These are phyloP conservation scores for Balamuthia mandrillaris DNA, from an alignment of 208 protist genomes.

Conservation along the genomic window DNA sequence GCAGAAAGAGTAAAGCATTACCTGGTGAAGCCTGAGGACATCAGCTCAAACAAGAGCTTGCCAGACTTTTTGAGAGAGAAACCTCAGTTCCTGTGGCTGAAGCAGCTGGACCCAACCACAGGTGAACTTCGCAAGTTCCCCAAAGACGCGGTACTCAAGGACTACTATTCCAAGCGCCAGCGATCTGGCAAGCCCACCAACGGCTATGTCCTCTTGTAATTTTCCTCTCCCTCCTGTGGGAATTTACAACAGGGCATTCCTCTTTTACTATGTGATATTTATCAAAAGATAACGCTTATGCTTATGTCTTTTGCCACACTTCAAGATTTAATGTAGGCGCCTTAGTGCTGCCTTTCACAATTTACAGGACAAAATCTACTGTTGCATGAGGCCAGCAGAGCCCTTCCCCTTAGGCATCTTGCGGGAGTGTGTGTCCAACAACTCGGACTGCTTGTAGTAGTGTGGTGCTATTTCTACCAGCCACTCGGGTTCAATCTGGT, in stretches of 20 bases:
- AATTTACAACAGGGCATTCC: too few species aligned
- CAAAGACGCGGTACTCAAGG: conserved; percentile 43
- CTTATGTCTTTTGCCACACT: too few species aligned
- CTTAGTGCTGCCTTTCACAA: too few species aligned
- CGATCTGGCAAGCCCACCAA: conserved; percentile 21
- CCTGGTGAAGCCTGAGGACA: conserved; percentile 59
- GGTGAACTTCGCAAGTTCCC: conserved; percentile 16
- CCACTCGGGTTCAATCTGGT: conserved; percentile 90
- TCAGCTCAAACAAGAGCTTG: conserved; percentile 53
- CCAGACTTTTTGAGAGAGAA: conserved; percentile 53
- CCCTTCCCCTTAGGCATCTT: conserved; percentile 69
- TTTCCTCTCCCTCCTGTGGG: too few species aligned
- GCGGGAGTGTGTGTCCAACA: conserved; percentile 43
- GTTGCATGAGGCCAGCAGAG: not conserved
- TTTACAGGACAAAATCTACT: too few species aligned
- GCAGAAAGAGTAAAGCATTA: conserved; percentile 59
- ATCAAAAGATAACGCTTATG: too few species aligned
- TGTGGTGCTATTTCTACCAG: conserved; percentile 79
- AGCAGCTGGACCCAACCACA: conserved; percentile 23
- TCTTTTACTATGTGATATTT: too few species aligned
- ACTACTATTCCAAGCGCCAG: conserved; percentile 50
- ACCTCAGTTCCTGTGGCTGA: conserved; percentile 44
- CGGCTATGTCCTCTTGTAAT: conserved; percentile 12
- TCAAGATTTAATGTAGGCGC: too few species aligned
- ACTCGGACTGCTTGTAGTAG: conserved; percentile 77